Base-by-base conservation (phyloP, 371 early-diverging fungal species). In the Coemansia sp. region DNA sequence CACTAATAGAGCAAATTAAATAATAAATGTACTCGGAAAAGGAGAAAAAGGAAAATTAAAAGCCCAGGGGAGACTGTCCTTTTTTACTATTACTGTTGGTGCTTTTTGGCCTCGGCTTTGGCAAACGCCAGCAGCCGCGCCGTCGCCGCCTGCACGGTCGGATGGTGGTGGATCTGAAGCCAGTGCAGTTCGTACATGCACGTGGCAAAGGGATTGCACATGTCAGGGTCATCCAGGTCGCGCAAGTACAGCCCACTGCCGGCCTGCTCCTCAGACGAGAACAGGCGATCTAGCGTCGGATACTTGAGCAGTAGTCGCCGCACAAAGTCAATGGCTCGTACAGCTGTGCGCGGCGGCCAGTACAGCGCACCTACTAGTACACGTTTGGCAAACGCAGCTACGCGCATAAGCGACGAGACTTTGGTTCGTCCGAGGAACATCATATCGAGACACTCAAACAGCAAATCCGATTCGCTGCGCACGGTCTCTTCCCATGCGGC, bases 151-250 rank as follows among this genome's bases (percentile, higher is more conserved):
- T 67, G 78, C 24, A 78, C 78, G 34, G 47, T 39, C n/a, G 65
- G 10, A 50, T 60, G 42, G 53, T 72, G 65, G 64, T 80, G 81
- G 47, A 66, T 70, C 65, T 66, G 66, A 59, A 92, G 85, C 61
- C 89, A 83, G 65, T 84, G 84, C 47, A 93, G 78, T 71, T 95
- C 96, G 82, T 90, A 94, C 45, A 95, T 67, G 76, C 88, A 91
- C 13, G 95, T 88, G 5, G 92, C 91, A 80, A 92, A 91, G 4
- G 97, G 94, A 68, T 96, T 96, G 75, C 93, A 93, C 68, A 95
- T 84, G 64, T 96, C 95, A 2, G 95, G 93, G 67, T 96, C 95
- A 69, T 93, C 88, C 67, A 95, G 70, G n/a, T 86, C 78, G 16
- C 89, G 86, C 53, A 87, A 69, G 75, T 94, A 95, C 10, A 91